Base-by-base conservation (phyloP, 768 basidiomycete genomes). In the Lentinula detonsa region DNA sequence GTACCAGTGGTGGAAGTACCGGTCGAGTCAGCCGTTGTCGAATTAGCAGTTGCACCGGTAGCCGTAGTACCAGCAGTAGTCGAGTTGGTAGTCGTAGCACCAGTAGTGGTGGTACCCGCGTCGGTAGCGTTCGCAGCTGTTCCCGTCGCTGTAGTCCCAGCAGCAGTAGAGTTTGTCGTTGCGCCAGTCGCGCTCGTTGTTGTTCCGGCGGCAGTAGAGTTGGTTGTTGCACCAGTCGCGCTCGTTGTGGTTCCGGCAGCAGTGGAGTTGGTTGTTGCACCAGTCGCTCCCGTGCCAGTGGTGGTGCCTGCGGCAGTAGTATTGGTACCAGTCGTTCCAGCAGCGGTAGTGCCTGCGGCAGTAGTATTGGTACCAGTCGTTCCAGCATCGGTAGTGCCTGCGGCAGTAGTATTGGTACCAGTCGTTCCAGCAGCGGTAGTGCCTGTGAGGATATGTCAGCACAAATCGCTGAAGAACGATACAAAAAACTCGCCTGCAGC, bases 91-190 rank as follows among this genome's bases (percentile, higher is more conserved):
- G 59, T 34, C 18, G 11, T 59, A 34, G 53, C 64, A 34, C 64
- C 67, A 18, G 59, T 65, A 15, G 69, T 63, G 57, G 63, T 63
- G 4, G 60, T 63, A 7, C 61, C 66, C 18, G 65, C 62, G 23
- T 54, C 67, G 49, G 67, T 68, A 2, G 65, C 68, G 8, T 64
- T 67, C 1, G 64, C 64, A 15, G 64, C 67, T n/a, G 48, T 21
- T 11, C 48, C 18, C 18, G 18, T 31, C 18, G 21, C n/a, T 49
- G 48, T 21, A 28, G 28, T 51, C 18, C 23, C 34, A 6, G 23
- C 16, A 18, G 28, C 23, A 23, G 34, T 43, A 21, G 34, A 11
- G 18, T 39, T 53, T 18, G 34, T 15, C 21, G 5, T 18, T 13
- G 15, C n/a, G 11, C 49, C 68, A 18, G 67, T 64, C n/a, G 28